Conservation (phyloP, 176 grass and related monocot genomes). For the Oryza longistaminata region DNA sequence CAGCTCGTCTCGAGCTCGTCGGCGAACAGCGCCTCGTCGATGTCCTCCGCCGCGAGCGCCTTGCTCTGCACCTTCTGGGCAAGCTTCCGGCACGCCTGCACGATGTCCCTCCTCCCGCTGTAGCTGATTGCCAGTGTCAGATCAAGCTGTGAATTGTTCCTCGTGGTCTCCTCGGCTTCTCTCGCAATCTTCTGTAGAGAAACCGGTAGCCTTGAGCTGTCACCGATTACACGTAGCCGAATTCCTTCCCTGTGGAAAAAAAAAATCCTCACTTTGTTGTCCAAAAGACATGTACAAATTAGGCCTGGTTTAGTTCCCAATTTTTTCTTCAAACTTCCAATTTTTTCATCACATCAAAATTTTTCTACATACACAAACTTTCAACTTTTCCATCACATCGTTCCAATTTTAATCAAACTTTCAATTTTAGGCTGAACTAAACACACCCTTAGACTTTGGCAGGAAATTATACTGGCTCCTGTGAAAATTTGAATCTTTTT, state of each 20-base stretch:
- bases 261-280: neutral
- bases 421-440: too few relatives aligned
- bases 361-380: too few relatives aligned
- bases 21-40: constrained; percentile 55
- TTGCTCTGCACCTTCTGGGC: constrained; percentile 47
- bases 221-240: constrained; percentile 58
- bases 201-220: constrained; percentile 49
- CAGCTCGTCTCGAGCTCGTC: constrained; percentile 57
- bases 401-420: too few relatives aligned
- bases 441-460: neutral
- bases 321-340: too few relatives aligned
- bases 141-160: constrained; percentile 48
- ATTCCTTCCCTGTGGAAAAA: constrained; percentile 45
- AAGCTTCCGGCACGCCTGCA: constrained; percentile 56
- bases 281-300: neutral
- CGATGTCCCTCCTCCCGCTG: constrained; percentile 64
- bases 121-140: constrained; percentile 63
- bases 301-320: too few relatives aligned
- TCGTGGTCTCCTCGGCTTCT: constrained; percentile 51
- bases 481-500: neutral
- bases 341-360: too few relatives aligned
- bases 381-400: too few relatives aligned
- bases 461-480: neutral
- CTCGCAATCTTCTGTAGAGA: constrained; percentile 52
- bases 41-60: constrained; percentile 55